These are phyloP conservation scores for Dacryopinax primogenitus DNA, from an alignment of 768 basidiomycete species.

Conservation along the genomic window DNA sequence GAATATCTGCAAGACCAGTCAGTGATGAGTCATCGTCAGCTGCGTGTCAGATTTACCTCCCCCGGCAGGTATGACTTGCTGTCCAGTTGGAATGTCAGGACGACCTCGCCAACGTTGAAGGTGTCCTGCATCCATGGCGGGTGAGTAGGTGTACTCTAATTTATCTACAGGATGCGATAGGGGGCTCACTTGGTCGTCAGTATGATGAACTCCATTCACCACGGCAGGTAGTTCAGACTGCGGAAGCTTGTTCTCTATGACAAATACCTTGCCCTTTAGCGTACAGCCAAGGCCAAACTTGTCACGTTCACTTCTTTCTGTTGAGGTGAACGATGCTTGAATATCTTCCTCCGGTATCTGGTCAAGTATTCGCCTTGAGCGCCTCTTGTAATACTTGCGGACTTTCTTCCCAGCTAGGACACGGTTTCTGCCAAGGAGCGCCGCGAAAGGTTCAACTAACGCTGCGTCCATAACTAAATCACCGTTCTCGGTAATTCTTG, in stretches of 20 bases:
- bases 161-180: neutral
- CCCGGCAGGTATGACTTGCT: neutral
- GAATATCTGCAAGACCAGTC: neutral
- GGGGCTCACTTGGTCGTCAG: neutral
- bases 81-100: neutral
- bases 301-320: neutral
- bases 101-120: neutral
- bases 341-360: constrained; percentile 4
- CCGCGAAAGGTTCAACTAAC: neutral
- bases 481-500: neutral
- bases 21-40: neutral
- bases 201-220: neutral
- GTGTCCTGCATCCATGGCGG: neutral
- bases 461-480: constrained; percentile 1
- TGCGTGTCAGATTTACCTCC: neutral
- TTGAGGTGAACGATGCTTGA: neutral
- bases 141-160: neutral
- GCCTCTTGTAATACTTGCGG: constrained; percentile 3
- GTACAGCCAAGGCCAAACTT: neutral
- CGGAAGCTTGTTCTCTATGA: neutral
- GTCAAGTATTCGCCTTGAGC: neutral
- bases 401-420: neutral
- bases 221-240: neutral
- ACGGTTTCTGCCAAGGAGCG: neutral
- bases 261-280: neutral